Evolutionary conservation across 257 asterid species (phyloP), one percentile per base, ranked within the genome.

Genomic region (Craterostigma plantagineum): DNA sequence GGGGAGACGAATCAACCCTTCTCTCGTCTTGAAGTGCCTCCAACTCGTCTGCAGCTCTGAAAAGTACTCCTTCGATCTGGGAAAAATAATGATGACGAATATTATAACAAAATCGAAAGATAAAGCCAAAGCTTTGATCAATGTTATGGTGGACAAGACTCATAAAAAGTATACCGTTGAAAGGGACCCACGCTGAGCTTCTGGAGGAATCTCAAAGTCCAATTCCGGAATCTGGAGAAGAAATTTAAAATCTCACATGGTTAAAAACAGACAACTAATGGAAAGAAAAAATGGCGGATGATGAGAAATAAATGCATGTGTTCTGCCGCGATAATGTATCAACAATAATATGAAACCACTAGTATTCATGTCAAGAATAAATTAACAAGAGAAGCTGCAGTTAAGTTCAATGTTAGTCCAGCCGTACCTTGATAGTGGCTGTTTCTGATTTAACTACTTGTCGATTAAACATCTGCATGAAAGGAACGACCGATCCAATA

Each of bases 111-210:
- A n/a, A n/a, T n/a, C n/a, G n/a, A n/a, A n/a, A n/a, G n/a, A n/a
- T n/a, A n/a, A n/a, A n/a, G n/a, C n/a, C n/a, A 6, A 23, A 23
- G 4, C 6, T 6, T 23, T 23, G 30, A 23, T 2, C 30, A 23
- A 23, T 23, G 30, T 23, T 23, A 2, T 23, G 30, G 30, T 6
- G 30, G 30, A 23, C 30, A 23, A 23, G 30, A 23, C 6, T 23
- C 4, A 23, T 23, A 23, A 23, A 23, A 23, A 6, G 6, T 2
- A 52, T 79, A 90, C 99, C 42, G 92, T 77, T 64, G 99, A 79
- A 71, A 90, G 63, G 16, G 94, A 83, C 56, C 99, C 95, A 46
- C 94, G 76, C 68, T 90, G 95, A 57, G 99, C 84, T 64, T 90
- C 99, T 0, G 92, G 92, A 38, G 95, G 99, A 51, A 90, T 83